Evolutionary conservation across 2,329 filamentous ascomycete species (phyloP), one percentile per base, ranked within the genome.

Genomic region (Cercospora zeina): DNA sequence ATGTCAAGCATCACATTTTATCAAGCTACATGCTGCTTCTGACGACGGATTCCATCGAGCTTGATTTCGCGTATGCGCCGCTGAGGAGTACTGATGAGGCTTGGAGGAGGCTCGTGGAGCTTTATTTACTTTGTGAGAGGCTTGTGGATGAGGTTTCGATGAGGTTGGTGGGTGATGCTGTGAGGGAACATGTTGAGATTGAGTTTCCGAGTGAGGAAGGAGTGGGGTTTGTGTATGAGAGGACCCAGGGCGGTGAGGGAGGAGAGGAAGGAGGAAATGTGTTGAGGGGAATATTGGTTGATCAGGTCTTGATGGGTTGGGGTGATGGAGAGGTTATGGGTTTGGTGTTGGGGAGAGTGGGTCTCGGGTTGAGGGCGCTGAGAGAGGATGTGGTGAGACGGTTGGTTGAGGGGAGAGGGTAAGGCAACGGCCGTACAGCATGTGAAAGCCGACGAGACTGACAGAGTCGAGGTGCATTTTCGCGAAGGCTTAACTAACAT

Each of bases 201-300:
- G 55, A 58, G 30, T 58, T 58, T 50, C 55, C 55, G 39, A 24
- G 55, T 33, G 37, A 19, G 11, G 55, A 14, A 16, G 55, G 39
- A 24, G 39, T 50, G 55, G 36, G 19, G n/a, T 21, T 30, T 30
- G 37, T 37, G 9, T 58, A 47, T 50, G 42, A 34, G 1, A 14
- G 10, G n/a, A 49, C 37, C 30, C 27, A 3, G 5, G 2, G 3
- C 19, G 14, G 6, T 4, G 37, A 19, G 7, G 11, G 24, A 11
- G 30, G 11, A 11, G 14, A 13, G 1, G 37, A 19, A 3, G 11
- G 24, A 11, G 30, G 11, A 11, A 5, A 16, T 37, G 39, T 13
- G 3, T 21, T 47, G 55, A 57, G 42, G 42, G 24, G 39, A 31
- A 10, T 49, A 4, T 34, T 50, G 8, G 30, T 49, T 36, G 55